Base-by-base conservation (phyloP, 805 yeast genomes). In the Candida adriatica region DNA sequence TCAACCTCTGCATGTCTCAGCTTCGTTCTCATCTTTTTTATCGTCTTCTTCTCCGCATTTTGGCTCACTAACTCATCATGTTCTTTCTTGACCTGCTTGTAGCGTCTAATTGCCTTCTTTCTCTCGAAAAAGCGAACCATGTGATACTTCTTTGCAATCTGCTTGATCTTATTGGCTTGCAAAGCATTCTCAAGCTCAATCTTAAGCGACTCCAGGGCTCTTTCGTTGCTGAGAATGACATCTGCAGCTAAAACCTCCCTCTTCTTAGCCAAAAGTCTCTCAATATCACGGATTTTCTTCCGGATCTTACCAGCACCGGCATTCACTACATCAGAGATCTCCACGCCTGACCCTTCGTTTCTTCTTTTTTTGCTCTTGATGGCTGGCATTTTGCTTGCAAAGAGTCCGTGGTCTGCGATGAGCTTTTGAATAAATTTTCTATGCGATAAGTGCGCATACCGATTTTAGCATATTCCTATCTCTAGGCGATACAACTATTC, bases 51-150 rank as follows among this genome's bases (percentile, higher is more conserved):
- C 59, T 67, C 46, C 59, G 64, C 33, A 57, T 58, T 26, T 40
- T 46, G 13, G 37, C 50, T 50, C 6, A 46, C 52, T 5, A 53
- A 32, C 4, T 38, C 45, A 14, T 45, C 53, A 10, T 53, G 34
- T 27, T 49, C 43, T 37, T 64, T 66, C 29, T 56, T 51, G 6
- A 59, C 52, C 35, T 64, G 61, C 42, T 79, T 81, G 49, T 83
- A 73, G 36, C 64, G 71, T 51, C 95, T 70, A 16, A 73, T 45
- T 1, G 95, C 92, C 66, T 87, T 88, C 61, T 86, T 85, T 51
- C 70, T 75, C 56, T 88, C 97, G 41, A 92, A 85, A 53, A 92
- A 92, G 43, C 90, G 71, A 29, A 92, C 86, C 88, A 86, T 87
- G 53, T 86, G 96, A 55, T 92, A 92, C 59, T 79, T 83, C 44